These are phyloP conservation scores for Cercospora beticola DNA, from an alignment of 2,329 filamentous ascomycete species.

Conservation along the genomic window DNA sequence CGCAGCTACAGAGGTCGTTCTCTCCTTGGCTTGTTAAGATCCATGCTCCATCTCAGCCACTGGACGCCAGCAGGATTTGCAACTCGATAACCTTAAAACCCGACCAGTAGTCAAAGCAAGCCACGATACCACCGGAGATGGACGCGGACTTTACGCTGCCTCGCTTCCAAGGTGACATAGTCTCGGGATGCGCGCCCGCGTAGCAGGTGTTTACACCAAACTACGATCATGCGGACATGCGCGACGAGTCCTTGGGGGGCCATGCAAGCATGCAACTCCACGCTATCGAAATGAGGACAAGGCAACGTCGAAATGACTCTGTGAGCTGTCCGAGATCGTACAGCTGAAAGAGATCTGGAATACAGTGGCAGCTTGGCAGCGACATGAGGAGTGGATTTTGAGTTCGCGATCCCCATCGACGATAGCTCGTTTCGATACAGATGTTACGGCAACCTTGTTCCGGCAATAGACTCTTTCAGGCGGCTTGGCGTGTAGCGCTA, in stretches of 20 bases:
- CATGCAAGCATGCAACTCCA: not conserved
- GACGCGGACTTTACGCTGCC: not conserved
- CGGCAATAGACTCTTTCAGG: not conserved
- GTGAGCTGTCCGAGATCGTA: not conserved
- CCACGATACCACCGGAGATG: not conserved
- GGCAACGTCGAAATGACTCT: not conserved
- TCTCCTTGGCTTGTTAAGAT: not conserved
- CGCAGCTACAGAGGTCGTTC: not conserved
- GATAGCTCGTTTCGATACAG: not conserved
- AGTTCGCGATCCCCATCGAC: not conserved
- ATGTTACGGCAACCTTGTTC: not conserved
- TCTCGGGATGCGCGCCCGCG: not conserved
- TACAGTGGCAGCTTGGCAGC: not conserved
- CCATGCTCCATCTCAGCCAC: not conserved
- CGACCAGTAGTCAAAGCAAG: not conserved
- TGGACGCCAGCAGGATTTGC: not conserved
- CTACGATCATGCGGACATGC: not conserved
- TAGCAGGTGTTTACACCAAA: not conserved
- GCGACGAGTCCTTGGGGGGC: not conserved
- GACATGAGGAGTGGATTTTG: not conserved
- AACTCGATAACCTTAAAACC: not conserved
- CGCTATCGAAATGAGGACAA: not conserved
- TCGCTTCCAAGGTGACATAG: not conserved
- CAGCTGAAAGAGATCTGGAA: not conserved
- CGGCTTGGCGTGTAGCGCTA: not conserved